Evolutionary conservation across 73 alveolate species (phyloP), one percentile per base, ranked within the genome.

Genomic region (Stentor roeselii): DNA sequence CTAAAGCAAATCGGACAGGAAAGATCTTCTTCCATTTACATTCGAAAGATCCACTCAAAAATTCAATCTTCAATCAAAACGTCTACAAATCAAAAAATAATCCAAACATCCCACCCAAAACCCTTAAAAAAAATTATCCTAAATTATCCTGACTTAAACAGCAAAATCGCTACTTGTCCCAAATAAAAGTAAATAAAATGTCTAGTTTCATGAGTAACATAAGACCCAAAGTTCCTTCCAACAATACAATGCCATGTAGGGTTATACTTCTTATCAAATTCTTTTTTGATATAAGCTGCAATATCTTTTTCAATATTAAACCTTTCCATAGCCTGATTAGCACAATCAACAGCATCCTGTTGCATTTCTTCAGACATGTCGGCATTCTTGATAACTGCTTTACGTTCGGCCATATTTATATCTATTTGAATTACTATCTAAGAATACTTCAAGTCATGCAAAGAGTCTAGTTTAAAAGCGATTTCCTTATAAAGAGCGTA

Each of bases 221-320:
- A 96, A 74, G 98, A 90, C 39, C 99, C 99, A 87, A 96, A 96
- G 93, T 92, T 92, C 50, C 97, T 92, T 39, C 97, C 97, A 41
- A 90, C 95, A 84, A 92, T 92, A 78, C 97, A 92, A 88, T 97
- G 99, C 99, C 99, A 98, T 14, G 99, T 98, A 35, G 99, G 99
- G 94, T 98, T 98, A 95, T 98, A 98, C 90, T 98, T 98, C 94
- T 98, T 95, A 92, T 98, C 99, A 91, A 98, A 98, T 89, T 97
- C 99, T 96, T 98, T 98, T 97, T 98, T 98, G 95, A 97, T 97
- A 97, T 94, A 98, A 39, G 99, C 99, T 1, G 93, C 93, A 59
- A 88, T 88, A 78, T 88, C 93, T 85, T 88, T 88, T 85, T 88
- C 93, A 14, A 88, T 88, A 82, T 88, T 88, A 86, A 84, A 88